A percentile compares a stretch with the other conserved stretches of the same genome.
Evolutionary conservation across 208 protist species (phyloP).

Genomic region (Trypanosoma lewisi): DNA sequence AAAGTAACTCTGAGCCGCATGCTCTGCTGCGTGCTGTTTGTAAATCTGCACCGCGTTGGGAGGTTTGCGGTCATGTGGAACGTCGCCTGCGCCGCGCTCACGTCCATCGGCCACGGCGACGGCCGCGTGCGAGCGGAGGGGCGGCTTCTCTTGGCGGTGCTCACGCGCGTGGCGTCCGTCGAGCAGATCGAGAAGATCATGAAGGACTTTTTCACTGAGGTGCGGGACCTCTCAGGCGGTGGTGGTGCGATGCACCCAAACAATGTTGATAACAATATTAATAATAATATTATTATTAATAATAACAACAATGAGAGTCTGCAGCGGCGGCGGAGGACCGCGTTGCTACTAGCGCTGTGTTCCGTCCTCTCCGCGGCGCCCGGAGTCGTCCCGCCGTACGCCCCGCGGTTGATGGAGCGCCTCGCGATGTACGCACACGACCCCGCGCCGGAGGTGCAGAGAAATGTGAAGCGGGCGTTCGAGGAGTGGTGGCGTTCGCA

Average conservation of each 20-base stretch:
- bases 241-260: no score
- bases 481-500: conserved; percentile 80
- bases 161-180: conserved; percentile 67
- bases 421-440: conserved; percentile 41
- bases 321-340: conserved; percentile 29
- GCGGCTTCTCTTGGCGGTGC: conserved; percentile 47
- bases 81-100: conserved; percentile 44
- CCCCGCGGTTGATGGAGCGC: conserved; percentile 52
- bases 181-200: conserved; percentile 56
- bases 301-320: background rate
- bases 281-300: no score
- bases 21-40: conserved; percentile 49
- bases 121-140: conserved; percentile 43
- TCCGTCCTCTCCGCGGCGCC: conserved; percentile 54
- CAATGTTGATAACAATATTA: no score
- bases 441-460: conserved; percentile 39
- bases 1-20: conserved; percentile 39
- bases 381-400: conserved; percentile 44
- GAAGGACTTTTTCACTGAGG: conserved; percentile 33
- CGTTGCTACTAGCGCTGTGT: conserved; percentile 67
- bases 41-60: conserved; percentile 80
- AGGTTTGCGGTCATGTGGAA: conserved; percentile 59
- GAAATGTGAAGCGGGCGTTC: conserved; percentile 51
- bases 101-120: conserved; percentile 51
- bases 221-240: conserved; percentile 25